These are phyloP conservation scores for Ascosphaera apis DNA, from an alignment of 2,329 filamentous ascomycete species.

Conservation along the genomic window DNA sequence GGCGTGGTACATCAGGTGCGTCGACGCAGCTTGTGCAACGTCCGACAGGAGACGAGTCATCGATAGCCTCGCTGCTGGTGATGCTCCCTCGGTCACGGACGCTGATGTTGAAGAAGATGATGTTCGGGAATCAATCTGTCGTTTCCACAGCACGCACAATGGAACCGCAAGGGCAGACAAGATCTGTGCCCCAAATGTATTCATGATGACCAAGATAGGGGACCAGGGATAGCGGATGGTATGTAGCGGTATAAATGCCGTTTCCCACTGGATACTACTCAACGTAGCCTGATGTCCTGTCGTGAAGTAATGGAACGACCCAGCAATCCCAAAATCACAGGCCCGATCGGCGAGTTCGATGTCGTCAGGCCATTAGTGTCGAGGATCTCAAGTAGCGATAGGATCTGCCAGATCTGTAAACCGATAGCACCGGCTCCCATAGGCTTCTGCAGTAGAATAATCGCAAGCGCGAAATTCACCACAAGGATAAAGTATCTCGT, in stretches of 20 bases:
- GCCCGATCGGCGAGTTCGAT: conserved; percentile 47
- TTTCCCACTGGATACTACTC: conserved; percentile 84
- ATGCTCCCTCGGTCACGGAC: background rate
- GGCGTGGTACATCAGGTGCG: conserved; percentile 62
- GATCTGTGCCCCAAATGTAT: conserved; percentile 77
- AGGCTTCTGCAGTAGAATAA: conserved; percentile 70
- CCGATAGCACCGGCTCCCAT: conserved; percentile 76
- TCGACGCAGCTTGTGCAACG: conserved; percentile 45
- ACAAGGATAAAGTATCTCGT: conserved; percentile 71
- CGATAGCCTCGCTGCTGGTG: conserved; percentile 7
- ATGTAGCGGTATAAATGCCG: conserved; percentile 70
- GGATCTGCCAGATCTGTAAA: conserved; percentile 67
- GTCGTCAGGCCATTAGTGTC: conserved; percentile 38
- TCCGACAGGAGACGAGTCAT: conserved; percentile 35
- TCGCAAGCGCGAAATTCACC: conserved; percentile 51
- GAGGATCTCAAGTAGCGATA: conserved; percentile 46
- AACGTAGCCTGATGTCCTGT: conserved; percentile 86
- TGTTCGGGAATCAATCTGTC: conserved; percentile 44
- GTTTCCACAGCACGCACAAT: conserved; percentile 71
- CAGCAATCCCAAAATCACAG: conserved; percentile 63
- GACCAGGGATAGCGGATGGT: conserved; percentile 75
- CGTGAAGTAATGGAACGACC: conserved; percentile 95
- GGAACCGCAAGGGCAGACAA: conserved; percentile 60
- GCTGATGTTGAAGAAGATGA: conserved; percentile 16
- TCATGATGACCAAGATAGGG: conserved; percentile 57